Evolutionary conservation across 73 alveolate species (phyloP), one percentile per base, ranked within the genome.

Genomic region (Paramecium sexaurelia): DNA sequence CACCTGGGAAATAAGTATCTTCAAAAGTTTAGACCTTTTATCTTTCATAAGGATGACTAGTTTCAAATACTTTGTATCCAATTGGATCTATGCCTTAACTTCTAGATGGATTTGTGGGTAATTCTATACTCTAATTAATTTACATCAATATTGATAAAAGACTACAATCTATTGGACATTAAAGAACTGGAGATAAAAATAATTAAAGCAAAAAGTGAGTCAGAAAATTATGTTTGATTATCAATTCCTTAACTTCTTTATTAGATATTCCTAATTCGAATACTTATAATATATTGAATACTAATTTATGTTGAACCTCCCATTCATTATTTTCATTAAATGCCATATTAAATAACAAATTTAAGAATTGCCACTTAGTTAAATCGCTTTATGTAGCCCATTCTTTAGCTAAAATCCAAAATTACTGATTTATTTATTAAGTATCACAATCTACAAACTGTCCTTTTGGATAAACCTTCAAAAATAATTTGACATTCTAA

Each of bases 21-120:
- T 96, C 98, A 37, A 91, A 94, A 33, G 91, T n/a, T 24, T 43
- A 84, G 13, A 75, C 91, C 45, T 97, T 97, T 13, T 96, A 96
- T 93, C 97, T 90, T 40, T 97, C 96, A 61, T 97, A 97, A 35
- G 99, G 99, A 78, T 97, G 99, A 78, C 96, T 92, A 7, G 99
- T 97, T 66, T 97, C 99, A 71, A 97, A 95, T 22, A 96, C 84
- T 86, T 97, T 97, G 39, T 92, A 98, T 55, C 92, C 91, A 0
- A 96, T 89, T 33, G 90, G 92, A 91, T 97, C 98, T 39, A 96
- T 95, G n/a, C 99, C 99, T 87, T 91, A 97, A 7, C 55, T 55
- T 56, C 61, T 87, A 13, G 40, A 40, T n/a, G 94, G 84, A 6
- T 7, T 20, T 0, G 73, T 67, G 8, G 40, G 71, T 1, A 17